Conservation (phyloP, 495 filamentous ascomycete genomes). For the Margaritispora aquatica region DNA sequence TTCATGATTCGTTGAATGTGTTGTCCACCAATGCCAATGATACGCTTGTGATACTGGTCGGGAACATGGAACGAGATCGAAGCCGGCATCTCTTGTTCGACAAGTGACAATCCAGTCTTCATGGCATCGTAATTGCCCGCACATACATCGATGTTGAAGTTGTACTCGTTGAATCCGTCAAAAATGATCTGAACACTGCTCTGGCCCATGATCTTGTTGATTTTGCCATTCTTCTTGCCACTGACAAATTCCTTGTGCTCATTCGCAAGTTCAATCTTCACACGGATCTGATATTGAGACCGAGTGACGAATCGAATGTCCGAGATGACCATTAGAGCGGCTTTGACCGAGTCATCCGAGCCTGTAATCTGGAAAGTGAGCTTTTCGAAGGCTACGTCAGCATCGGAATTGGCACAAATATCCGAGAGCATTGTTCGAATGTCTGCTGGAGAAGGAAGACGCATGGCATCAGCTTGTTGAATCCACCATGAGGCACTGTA, state of each 20-base stretch:
- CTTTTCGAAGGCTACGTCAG: conserved; percentile 91
- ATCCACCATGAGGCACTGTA: conserved; percentile 98
- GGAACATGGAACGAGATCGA: conserved; percentile 99
- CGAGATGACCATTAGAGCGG: conserved; percentile 85
- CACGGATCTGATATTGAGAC: conserved; percentile 84
- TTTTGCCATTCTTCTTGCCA: conserved; percentile 99
- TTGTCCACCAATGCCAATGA: conserved; percentile 96
- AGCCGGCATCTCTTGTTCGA: conserved; percentile 98
- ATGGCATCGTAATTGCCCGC: conserved; percentile 86
- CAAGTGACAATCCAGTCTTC: conserved; percentile 83
- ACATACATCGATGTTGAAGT: conserved; percentile 97
- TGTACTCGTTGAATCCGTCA: conserved; percentile 98
- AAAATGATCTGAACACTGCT: conserved; percentile 98
- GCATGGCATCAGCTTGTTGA: conserved; percentile 63
- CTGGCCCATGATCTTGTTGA: conserved; percentile 99
- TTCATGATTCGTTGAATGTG: conserved; percentile 99
- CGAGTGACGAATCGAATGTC: conserved; percentile 84
- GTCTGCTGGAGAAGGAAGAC: conserved; percentile 67
- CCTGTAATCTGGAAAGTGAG: conserved; percentile 90
- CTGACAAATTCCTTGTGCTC: conserved; percentile 99
- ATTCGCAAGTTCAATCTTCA: conserved; percentile 97
- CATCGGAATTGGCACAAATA: conserved; percentile 92
- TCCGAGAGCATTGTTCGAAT: conserved; percentile 87
- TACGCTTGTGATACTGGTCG: conserved; percentile 99
- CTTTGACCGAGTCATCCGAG: conserved; percentile 91